A percentile compares a stretch with the other conserved stretches of the same genome.
Evolutionary conservation across 2,329 filamentous ascomycete species (phyloP).

Genomic region (Colletotrichum chrysophilum): DNA sequence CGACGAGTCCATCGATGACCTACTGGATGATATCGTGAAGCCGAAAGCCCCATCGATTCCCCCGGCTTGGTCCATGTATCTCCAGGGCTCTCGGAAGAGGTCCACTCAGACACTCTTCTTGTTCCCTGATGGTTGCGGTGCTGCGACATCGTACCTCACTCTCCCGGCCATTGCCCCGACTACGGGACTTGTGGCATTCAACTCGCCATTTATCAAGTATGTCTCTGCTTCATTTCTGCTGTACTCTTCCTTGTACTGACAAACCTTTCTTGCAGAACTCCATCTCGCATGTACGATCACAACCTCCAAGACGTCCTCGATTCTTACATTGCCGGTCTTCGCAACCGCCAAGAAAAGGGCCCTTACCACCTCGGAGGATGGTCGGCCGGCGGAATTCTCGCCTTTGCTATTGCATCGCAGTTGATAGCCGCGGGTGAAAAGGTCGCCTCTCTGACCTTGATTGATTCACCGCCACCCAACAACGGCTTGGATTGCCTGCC

Average conservation of each 20-base stretch:
- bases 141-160: neutral
- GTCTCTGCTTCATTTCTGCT: accelerated
- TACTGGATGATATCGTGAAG: neutral
- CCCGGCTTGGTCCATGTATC: neutral
- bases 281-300: neutral
- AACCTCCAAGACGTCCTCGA: neutral
- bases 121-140: neutral
- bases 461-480: slow-evolving; percentile 51
- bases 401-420: slow-evolving; percentile 68
- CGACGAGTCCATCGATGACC: neutral
- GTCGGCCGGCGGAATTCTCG: slow-evolving; percentile 77
- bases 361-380: slow-evolving; percentile 76
- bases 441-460: slow-evolving; percentile 36
- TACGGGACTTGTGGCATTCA: neutral
- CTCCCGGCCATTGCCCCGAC: neutral
- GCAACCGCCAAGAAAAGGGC: slow-evolving; percentile 61
- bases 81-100: neutral
- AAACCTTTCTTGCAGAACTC: slow-evolving; percentile 44
- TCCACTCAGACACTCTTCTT: neutral
- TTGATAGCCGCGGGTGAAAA: slow-evolving; percentile 60
- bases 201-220: neutral
- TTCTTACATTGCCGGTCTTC: neutral
- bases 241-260: neutral
- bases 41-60: neutral
- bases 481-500: slow-evolving; percentile 70